Conservation (phyloP, 2,329 filamentous ascomycete genomes). For the Pseudonectria foliicola region DNA sequence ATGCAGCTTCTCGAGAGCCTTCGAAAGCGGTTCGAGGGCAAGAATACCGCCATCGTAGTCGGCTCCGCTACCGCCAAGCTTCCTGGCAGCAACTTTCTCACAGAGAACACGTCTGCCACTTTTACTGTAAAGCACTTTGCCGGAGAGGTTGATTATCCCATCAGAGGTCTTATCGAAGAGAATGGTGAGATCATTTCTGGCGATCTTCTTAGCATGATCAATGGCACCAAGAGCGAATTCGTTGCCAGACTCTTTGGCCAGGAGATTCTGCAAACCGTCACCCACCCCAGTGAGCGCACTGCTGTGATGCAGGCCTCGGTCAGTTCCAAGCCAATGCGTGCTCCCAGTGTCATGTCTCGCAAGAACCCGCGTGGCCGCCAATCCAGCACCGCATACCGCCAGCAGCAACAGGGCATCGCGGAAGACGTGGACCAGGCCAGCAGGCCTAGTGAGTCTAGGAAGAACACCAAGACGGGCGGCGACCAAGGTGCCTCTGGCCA, state of each 20-base stretch:
- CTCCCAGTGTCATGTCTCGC: slow-evolving; percentile 84
- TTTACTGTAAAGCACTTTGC: slow-evolving; percentile 96
- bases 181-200: slow-evolving; percentile 95
- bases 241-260: slow-evolving; percentile 90
- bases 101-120: slow-evolving; percentile 68
- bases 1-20: slow-evolving; percentile 85
- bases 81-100: slow-evolving; percentile 83
- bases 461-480: slow-evolving; percentile 36
- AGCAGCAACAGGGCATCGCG: slow-evolving; percentile 35
- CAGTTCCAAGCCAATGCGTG: slow-evolving; percentile 87
- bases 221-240: slow-evolving; percentile 80
- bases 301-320: slow-evolving; percentile 95
- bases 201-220: slow-evolving; percentile 91
- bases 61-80: slow-evolving; percentile 66
- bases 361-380: slow-evolving; percentile 47
- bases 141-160: slow-evolving; percentile 89
- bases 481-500: slow-evolving; percentile 89
- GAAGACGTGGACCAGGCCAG: slow-evolving; percentile 43
- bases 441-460: slow-evolving; percentile 38
- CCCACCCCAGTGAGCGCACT: slow-evolving; percentile 84
- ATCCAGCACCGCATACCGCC: slow-evolving; percentile 28
- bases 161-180: slow-evolving; percentile 82
- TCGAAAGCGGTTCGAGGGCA: slow-evolving; percentile 87
- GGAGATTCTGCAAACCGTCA: slow-evolving; percentile 82
- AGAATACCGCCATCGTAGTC: slow-evolving; percentile 83